phyloP scores from a whole-genome alignment of 768 basidiomycete species.

The Tulasnella sp. region DNA sequence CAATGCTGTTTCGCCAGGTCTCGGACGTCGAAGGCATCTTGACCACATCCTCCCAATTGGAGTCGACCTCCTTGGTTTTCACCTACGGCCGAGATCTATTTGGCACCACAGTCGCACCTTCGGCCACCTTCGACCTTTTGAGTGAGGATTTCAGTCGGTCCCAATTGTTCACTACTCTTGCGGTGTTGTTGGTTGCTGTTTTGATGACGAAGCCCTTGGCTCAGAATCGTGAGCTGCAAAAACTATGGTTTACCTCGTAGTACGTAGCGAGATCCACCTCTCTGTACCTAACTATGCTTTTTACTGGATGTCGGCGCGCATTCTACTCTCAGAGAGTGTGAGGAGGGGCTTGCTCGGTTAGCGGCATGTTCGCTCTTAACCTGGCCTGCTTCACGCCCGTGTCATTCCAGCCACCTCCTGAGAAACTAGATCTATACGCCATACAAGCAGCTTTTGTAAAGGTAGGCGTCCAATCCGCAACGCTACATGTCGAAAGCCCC shows the following conservation, averaged over 20 bases:
- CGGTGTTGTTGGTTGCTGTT: constrained; percentile 61
- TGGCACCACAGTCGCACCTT: constrained; percentile 72
- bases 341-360: background rate
- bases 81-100: constrained; percentile 85
- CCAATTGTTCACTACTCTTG: constrained; percentile 76
- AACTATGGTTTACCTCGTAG: background rate
- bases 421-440: too few species aligned
- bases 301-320: background rate
- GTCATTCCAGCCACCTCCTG: too few species aligned
- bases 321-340: background rate
- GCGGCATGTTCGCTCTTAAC: too few species aligned
- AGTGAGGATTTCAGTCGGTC: constrained; percentile 88
- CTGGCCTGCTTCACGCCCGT: too few species aligned
- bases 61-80: constrained; percentile 85
- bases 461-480: too few species aligned
- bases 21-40: constrained; percentile 52
- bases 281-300: background rate
- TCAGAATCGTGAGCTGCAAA: background rate
- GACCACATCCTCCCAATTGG: constrained; percentile 74
- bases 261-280: background rate
- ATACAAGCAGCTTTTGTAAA: too few species aligned
- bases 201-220: constrained; percentile 70
- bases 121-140: constrained; percentile 84
- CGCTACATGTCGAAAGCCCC: too few species aligned
- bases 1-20: background rate